Base-by-base conservation (phyloP, 1,139 yeast genomes). In the Kurtzmaniella natalensis region DNA sequence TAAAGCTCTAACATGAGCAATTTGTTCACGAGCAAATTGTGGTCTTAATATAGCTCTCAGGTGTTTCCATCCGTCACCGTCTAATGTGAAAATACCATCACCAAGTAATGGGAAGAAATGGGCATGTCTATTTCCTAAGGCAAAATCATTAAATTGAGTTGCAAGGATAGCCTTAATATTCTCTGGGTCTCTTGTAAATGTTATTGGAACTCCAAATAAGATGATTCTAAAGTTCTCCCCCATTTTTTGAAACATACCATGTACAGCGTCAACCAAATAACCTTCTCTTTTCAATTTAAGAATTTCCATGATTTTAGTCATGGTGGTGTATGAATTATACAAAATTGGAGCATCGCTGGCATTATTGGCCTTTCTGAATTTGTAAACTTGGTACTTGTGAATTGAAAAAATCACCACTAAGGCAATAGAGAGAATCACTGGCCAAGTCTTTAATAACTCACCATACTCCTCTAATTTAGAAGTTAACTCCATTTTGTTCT, bases 41-140 rank as follows among this genome's bases (percentile, higher is more conserved):
- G 78, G 78, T 36, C 80, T 60, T 47, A 76, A 62, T 64, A 76
- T 53, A 3, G 75, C 68, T 35, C 81, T 57, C 25, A 75, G 62
- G 44, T 72, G 77, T 44, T 70, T 69, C 81, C 81, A 75, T 2
- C 72, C 75, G 22, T 57, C 64, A 11, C 77, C 77, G 37, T 71
- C 75, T 28, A 71, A 59, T 2, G 81, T 74, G 57, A 76, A 76
- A 36, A 76, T 73, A 11, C 81, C 81, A 41, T 72, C 68, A 3
- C 80, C 80, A 33, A 74, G 56, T 14, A 72, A 49, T 3, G 75
- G 71, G 23, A 45, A 43, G 40, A 73, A 60, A 27, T 55, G 60
- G 5, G 45, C 42, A 40, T 63, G 59, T 39, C 80, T 64, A 19
- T 50, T 46, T 2, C 79, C 80, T 36, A 74, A 61, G n/a, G 59